Base-by-base conservation (phyloP, 805 yeast species). In the Ogataea paraovalis region DNA sequence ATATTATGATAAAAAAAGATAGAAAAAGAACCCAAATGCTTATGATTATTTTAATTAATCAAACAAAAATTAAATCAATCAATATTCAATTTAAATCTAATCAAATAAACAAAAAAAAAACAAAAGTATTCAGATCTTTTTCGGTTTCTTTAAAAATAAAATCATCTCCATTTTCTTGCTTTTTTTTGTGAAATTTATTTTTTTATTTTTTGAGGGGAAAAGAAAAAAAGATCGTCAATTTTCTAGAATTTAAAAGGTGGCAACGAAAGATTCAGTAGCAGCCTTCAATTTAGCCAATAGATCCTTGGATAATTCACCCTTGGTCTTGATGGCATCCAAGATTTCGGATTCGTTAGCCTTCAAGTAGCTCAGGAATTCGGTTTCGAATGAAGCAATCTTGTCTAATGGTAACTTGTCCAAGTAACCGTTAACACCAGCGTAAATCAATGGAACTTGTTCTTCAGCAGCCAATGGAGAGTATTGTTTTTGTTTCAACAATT, bases 351-450 rank as follows among this genome's bases (percentile, higher is more conserved):
- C 92, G 79, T 87, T 89, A 61, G 97, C 74, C 79, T 88, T 86
- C 75, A 94, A 82, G 83, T 86, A 83, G 62, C 96, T 79, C 71
- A 87, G 77, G 91, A 91, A 94, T 67, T 89, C 83, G 65, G 82
- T 76, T 85, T 94, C 99, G 70, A 87, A 94, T 72, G 86, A 87
- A 72, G 78, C 89, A 67, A 94, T 82, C 75, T 88, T 86, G 70
- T 84, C 82, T 61, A 92, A 76, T 61, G 94, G 87, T 65, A 94
- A 69, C 62, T 75, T 68, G 74, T 94, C 99, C 70, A 94, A 85
- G 91, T 69, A 90, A 83, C 99, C 99, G 85, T 92, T 91, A 69
- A 95, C 99, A 92, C 99, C 99, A 59, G 98, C 99, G 83, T 74
- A 94, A 72, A 94, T 90, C 71, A 90, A 79, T 71, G 99, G 99